A percentile compares a stretch with the other conserved stretches of the same genome.
These are phyloP conservation scores for Fagus crenata DNA, from an alignment of 306 rosid genomes.

Conservation along the genomic window DNA sequence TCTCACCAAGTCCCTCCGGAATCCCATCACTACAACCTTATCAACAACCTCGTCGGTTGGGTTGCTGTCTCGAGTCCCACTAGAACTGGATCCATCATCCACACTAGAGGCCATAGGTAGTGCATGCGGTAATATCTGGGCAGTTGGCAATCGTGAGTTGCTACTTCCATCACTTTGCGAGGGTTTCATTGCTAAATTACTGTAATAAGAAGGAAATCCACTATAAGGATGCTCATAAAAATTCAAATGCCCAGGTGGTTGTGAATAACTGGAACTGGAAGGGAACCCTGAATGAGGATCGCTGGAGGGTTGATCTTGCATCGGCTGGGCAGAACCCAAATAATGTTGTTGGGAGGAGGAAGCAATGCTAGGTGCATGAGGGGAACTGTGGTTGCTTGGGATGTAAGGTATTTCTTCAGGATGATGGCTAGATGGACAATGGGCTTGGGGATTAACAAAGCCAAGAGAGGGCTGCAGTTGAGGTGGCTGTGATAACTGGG, in stretches of 20 bases:
- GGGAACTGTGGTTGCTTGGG: no score
- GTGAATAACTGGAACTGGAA: conserved; percentile 16
- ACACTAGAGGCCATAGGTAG: conserved; percentile 46
- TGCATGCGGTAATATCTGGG: conserved; percentile 39
- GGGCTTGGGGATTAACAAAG: conserved; percentile 26
- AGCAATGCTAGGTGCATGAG: conserved; percentile 11
- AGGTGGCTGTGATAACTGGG: conserved; percentile 26
- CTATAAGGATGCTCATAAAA: conserved; percentile 18
- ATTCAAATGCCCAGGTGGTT: conserved; percentile 27
- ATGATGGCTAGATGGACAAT: conserved; percentile 10
- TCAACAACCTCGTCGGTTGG: conserved; percentile 40
- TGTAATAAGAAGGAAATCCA: conserved; percentile 24
- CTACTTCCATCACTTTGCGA: conserved; percentile 23
- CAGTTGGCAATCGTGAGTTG: conserved; percentile 13
- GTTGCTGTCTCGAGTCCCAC: conserved; percentile 27
- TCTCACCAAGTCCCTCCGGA: conserved; percentile 47
- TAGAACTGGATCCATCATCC: conserved; percentile 30
- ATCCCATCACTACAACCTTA: conserved; percentile 52
- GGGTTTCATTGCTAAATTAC: conserved; percentile 20
- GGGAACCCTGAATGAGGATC: conserved; percentile 15
- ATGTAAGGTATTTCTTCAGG: no score
- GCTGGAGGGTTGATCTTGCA: conserved; percentile 21
- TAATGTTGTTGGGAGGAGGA: conserved; percentile 24
- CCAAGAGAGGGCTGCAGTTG: conserved; percentile 1
- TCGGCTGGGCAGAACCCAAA: conserved; percentile 20